Evolutionary conservation across 1,284 basidiomycete genomes (phyloP).

Genomic region (Puccinia horiana): DNA sequence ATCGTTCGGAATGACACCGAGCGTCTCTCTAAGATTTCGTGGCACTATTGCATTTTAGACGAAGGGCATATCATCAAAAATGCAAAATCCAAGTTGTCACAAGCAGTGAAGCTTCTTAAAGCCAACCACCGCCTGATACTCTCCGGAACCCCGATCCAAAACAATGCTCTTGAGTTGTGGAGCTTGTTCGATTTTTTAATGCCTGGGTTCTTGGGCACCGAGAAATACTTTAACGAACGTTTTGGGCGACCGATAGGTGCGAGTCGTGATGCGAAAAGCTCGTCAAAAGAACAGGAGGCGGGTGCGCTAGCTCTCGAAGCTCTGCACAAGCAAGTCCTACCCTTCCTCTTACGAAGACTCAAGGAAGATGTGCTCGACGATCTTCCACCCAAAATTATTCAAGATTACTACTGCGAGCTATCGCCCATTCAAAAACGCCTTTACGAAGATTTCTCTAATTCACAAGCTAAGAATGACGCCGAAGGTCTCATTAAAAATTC

Average conservation of each 20-base stretch:
- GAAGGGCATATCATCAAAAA: conserved; percentile 99
- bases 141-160: conserved; percentile 97
- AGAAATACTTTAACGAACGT: conserved; percentile 90
- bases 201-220: conserved; percentile 96
- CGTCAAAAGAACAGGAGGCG: conserved; percentile 85
- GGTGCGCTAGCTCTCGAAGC: conserved; percentile 90
- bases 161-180: conserved; percentile 98
- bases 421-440: conserved; percentile 88
- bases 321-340: conserved; percentile 97
- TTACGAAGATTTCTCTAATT: conserved; percentile 88
- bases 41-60: conserved; percentile 96
- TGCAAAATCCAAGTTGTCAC: conserved; percentile 93
- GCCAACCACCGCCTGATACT: conserved; percentile 91
- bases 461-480: conserved; percentile 61
- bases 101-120: conserved; percentile 86
- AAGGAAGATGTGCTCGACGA: conserved; percentile 98
- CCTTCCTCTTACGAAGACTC: conserved; percentile 90
- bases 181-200: conserved; percentile 98
- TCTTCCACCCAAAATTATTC: conserved; percentile 98
- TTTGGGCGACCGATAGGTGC: conserved; percentile 95
- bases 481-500: conserved; percentile 50
- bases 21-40: conserved; percentile 72
- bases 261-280: conserved; percentile 85
- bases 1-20: conserved; percentile 92
- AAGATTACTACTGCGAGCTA: conserved; percentile 98